Evolutionary conservation across 2,329 filamentous ascomycete species (phyloP).

Genomic region (Fusarium falciforme): DNA sequence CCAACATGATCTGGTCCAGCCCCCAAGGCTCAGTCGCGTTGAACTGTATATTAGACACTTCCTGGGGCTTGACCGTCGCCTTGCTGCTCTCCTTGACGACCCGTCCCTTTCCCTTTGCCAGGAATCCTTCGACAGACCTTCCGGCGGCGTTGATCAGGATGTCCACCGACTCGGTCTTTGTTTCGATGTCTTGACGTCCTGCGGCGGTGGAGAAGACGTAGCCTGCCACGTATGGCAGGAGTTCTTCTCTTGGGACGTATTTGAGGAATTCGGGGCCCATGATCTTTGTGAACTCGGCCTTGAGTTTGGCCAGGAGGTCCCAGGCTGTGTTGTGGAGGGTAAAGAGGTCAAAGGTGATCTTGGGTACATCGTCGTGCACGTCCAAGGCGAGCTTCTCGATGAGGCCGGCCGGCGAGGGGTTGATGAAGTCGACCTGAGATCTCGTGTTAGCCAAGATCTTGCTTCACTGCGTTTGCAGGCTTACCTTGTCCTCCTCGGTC

Average conservation of each 20-base stretch:
- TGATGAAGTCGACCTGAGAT: background rate
- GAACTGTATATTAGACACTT: background rate
- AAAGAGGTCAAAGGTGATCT: conserved; percentile 24
- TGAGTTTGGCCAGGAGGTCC: conserved; percentile 8
- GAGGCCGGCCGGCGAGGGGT: conserved; percentile 4
- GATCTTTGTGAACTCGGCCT: background rate
- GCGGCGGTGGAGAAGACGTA: conserved; percentile 48
- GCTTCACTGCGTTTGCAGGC: background rate
- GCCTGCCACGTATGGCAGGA: conserved; percentile 15
- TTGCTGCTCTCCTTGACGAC: conserved; percentile 2
- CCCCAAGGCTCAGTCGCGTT: background rate
- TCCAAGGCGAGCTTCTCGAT: conserved; percentile 14
- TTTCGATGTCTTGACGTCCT: background rate
- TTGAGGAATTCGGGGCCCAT: background rate
- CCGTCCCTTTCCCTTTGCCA: background rate
- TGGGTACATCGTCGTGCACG: conserved; percentile 6
- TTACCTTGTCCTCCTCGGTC: background rate
- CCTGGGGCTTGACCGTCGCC: background rate
- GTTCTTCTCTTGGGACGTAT: background rate
- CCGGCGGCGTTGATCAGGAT: conserved; percentile 1
- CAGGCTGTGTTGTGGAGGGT: conserved; percentile 15
- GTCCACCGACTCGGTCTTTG: background rate
- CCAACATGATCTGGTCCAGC: background rate
- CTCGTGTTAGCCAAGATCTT: background rate
- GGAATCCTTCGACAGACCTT: background rate